These are phyloP conservation scores for Malassezia obtusa DNA, from an alignment of 1,284 basidiomycete species.

Conservation along the genomic window DNA sequence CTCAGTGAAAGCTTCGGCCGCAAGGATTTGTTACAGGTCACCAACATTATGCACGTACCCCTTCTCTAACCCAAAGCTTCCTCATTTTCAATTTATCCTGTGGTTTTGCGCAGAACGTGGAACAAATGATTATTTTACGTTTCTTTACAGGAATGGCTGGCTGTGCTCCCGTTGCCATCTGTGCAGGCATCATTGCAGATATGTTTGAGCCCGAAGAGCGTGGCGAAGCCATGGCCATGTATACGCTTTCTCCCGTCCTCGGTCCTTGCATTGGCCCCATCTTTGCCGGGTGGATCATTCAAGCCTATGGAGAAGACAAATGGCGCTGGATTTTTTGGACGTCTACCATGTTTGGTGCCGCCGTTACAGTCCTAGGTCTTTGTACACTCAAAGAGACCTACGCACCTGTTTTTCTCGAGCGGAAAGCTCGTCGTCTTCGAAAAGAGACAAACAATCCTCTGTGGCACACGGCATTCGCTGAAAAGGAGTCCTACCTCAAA, in stretches of 20 bases:
- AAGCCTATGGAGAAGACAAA: constrained; percentile 15
- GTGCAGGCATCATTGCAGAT: constrained; percentile 62
- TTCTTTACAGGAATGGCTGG: constrained; percentile 41
- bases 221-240: constrained; percentile 25
- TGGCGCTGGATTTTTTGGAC: constrained; percentile 33
- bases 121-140: constrained; percentile 27
- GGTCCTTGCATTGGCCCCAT: constrained; percentile 31
- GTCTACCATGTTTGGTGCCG: constrained; percentile 25
- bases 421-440: constrained; percentile 50
- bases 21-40: constrained; percentile 7
- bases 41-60: constrained; percentile 6
- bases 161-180: constrained; percentile 35
- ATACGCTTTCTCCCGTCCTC: constrained; percentile 55
- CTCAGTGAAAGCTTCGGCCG: constrained; percentile 10
- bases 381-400: constrained; percentile 45
- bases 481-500: constrained; percentile 42
- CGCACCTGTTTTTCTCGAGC: constrained; percentile 38
- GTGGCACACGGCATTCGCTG: constrained; percentile 29
- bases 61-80: not conserved
- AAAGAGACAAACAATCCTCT: constrained; percentile 48
- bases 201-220: constrained; percentile 58
- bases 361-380: constrained; percentile 26
- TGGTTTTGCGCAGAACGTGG: constrained; percentile 19
- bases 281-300: constrained; percentile 26
- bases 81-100: constrained; percentile 18